These are phyloP conservation scores for Hypoxylon trugodes DNA, from an alignment of 495 filamentous ascomycete genomes.

Conservation along the genomic window DNA sequence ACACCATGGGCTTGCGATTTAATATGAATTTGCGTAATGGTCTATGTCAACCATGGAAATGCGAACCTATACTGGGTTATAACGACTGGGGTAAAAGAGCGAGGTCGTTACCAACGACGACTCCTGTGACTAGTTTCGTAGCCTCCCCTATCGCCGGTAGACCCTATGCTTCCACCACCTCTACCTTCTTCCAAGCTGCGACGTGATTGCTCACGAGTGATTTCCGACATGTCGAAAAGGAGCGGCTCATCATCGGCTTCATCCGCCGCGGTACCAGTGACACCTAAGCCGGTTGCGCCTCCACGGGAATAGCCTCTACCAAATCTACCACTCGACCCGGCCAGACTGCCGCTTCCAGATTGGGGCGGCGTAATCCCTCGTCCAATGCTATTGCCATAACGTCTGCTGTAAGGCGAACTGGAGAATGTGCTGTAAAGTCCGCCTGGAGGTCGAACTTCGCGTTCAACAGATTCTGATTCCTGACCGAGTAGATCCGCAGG, in stretches of 20 bases:
- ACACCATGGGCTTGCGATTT: slow-evolving; percentile 2
- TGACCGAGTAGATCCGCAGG: slow-evolving; percentile 52
- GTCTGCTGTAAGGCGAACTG: slow-evolving; percentile 46
- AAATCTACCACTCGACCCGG: slow-evolving; percentile 61
- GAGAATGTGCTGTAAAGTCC: slow-evolving; percentile 42
- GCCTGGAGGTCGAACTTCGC: slow-evolving; percentile 47
- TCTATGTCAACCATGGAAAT: slow-evolving; percentile 22
- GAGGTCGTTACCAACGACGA: slow-evolving; percentile 42
- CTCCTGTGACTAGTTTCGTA: slow-evolving; percentile 45
- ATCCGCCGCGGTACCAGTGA: slow-evolving; percentile 51
- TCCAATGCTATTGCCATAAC: slow-evolving; percentile 43
- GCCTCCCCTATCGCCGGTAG: slow-evolving; percentile 41
- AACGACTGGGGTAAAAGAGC: neutral
- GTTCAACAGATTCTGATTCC: slow-evolving; percentile 52
- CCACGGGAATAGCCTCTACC: slow-evolving; percentile 59
- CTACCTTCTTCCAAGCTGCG: slow-evolving; percentile 77
- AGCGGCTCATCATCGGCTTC: slow-evolving; percentile 80
- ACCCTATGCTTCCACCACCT: slow-evolving; percentile 55
- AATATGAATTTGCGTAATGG: slow-evolving; percentile 13
- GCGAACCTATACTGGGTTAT: neutral
- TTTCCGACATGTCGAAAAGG: slow-evolving; percentile 88
- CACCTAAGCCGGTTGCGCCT: slow-evolving; percentile 59
- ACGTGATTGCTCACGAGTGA: slow-evolving; percentile 68
- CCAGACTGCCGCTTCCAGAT: slow-evolving; percentile 51
- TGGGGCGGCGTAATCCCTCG: slow-evolving; percentile 46